Base-by-base conservation (phyloP, 1,284 basidiomycete genomes). In the Mycena citricolor region DNA sequence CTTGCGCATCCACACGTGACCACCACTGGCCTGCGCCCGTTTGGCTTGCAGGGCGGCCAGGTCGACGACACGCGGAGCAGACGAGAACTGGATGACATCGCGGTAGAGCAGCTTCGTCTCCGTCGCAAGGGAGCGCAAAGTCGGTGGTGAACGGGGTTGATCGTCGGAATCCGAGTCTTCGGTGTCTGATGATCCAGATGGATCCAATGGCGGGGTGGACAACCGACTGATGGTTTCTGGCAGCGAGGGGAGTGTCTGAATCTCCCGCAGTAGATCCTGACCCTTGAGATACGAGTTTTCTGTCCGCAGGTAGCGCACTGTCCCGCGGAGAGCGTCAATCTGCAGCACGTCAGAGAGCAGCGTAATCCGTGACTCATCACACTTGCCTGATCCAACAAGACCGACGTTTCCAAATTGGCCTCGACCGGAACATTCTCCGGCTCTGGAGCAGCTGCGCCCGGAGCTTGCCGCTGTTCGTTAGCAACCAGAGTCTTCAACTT, bases 271-370 rank as follows among this genome's bases (percentile, higher is more conserved):
- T 1, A 97, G 73, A 58, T 93, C 90, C 60, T 90, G 85, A 2
- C 91, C 87, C 61, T 90, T 94, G 63, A 99, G 81, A 61, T 89
- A 89, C 1, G 89, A 80, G 63, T 99, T 99, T 65, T 99, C 95
- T 26, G 77, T 81, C 14, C 94, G 83, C 21, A 99, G 71, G 77
- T 89, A 95, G 21, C 89, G 82, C 20, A 99, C 80, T 0, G 92
- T 92, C 3, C 86, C 83, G 32, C 90, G 86, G 14, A 98, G 77
- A n/a, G 86, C 86, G 40, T 95, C 90, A 57, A 98, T 80, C 85
- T 95, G 62, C 12, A 32, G 42, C 33, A 21, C 46, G n/a, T 12
- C 2, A 29, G 30, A 32, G 46, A 20, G 41, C 47, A 51, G 56
- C 43, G 52, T 23, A 20, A 26, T 25, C 39, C n/a, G 19, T 14